These are phyloP conservation scores for Eucalyptus albens DNA, from an alignment of 345 rosid genomes.

Conservation along the genomic window DNA sequence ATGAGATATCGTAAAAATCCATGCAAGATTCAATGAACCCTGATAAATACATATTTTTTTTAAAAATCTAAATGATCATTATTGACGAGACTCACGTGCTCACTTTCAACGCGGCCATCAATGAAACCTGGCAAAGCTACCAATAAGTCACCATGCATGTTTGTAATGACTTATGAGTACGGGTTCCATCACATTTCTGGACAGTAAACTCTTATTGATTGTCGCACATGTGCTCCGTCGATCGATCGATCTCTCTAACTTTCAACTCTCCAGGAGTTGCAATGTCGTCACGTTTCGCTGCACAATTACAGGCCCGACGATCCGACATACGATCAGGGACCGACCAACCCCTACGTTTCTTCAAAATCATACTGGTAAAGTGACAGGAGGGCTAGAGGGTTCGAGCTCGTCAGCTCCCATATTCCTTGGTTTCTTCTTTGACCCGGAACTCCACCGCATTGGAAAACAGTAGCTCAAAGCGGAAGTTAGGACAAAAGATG, in stretches of 20 bases:
- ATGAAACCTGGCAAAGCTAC: background rate
- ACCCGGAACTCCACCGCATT: background rate
- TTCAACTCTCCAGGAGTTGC: background rate
- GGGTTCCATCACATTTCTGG: background rate
- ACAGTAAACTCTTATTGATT: background rate
- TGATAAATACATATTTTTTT: background rate
- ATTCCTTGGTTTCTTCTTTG: background rate
- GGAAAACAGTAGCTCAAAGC: background rate
- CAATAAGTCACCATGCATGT: background rate
- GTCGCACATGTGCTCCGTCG: background rate
- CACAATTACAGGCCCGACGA: background rate
- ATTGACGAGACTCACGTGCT: background rate
- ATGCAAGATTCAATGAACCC: background rate
- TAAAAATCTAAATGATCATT: background rate
- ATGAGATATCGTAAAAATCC: background rate
- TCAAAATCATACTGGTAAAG: background rate
- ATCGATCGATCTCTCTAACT: background rate
- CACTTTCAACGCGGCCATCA: background rate
- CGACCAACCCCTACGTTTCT: background rate
- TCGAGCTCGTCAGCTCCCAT: background rate
- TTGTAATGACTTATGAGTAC: background rate
- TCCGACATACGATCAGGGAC: background rate
- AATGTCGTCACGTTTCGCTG: background rate
- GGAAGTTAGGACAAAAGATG: background rate
- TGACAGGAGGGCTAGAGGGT: background rate